Evolutionary conservation across 108 stramenopile genomes (phyloP).

Genomic region (Nannochloropsis salina): DNA sequence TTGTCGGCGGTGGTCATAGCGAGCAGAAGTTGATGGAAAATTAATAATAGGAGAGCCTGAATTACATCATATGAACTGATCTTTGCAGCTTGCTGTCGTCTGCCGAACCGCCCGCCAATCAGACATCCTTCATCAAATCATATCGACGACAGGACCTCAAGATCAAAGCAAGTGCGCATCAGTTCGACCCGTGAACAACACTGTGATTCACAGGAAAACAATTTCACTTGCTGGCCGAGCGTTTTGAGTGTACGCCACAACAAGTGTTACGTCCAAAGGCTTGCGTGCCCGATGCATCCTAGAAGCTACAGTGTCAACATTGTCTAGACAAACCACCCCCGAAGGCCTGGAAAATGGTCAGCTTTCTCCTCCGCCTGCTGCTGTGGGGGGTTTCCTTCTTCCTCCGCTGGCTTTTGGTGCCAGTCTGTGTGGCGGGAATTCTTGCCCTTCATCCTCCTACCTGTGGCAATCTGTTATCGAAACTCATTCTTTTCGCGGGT

Average conservation of each 20-base stretch:
- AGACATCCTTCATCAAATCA: not conserved
- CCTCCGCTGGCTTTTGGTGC: not conserved
- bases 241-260: too few relatives aligned
- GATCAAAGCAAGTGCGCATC: too few relatives aligned
- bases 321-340: not conserved
- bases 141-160: too few relatives aligned
- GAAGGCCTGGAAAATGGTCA: not conserved
- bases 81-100: not conserved
- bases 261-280: too few relatives aligned
- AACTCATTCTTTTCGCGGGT: not conserved
- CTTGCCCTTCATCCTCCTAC: not conserved
- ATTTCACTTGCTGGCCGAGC: not conserved
- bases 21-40: not conserved
- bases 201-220: too few relatives aligned
- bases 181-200: too few relatives aligned
- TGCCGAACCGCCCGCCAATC: not conserved
- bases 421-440: not conserved
- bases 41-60: too few relatives aligned
- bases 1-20: not conserved
- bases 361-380: not conserved
- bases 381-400: not conserved
- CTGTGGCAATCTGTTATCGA: not conserved
- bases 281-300: too few relatives aligned
- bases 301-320: not conserved
- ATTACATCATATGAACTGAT: too few relatives aligned